These are phyloP conservation scores for Ceriops tagal DNA, from an alignment of 345 rosid species.

Conservation along the genomic window DNA sequence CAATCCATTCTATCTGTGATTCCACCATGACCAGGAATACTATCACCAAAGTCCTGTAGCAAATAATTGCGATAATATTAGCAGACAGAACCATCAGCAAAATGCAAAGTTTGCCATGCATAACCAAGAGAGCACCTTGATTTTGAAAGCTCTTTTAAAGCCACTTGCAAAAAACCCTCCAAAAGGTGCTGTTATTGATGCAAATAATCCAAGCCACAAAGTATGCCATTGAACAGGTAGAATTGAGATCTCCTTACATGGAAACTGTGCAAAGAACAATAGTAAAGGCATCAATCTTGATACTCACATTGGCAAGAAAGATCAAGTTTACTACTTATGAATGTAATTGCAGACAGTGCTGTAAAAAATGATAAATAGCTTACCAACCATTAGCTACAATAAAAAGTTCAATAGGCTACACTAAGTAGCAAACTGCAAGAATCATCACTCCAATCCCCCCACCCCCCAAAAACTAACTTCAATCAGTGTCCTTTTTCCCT, in stretches of 20 bases:
- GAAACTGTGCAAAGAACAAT: slow-evolving; percentile 50
- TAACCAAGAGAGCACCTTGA: slow-evolving; percentile 52
- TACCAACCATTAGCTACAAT: no score
- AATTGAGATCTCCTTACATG: slow-evolving; percentile 79
- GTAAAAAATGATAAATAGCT: not conserved
- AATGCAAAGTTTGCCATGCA: not conserved
- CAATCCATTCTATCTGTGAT: slow-evolving; percentile 99
- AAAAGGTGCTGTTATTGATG: slow-evolving; percentile 97
- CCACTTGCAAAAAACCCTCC: slow-evolving; percentile 99
- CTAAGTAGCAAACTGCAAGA: no score
- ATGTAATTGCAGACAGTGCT: no score
- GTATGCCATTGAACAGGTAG: slow-evolving; percentile 97
- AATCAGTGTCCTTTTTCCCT: no score
- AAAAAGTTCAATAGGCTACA: no score
- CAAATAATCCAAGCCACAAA: slow-evolving; percentile 82
- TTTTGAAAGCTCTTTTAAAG: slow-evolving; percentile 91
- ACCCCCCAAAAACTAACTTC: no score
- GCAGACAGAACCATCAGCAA: not conserved
- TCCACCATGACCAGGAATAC: slow-evolving; percentile 99
- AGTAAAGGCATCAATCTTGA: not conserved
- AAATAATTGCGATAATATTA: slow-evolving; percentile 1
- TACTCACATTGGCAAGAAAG: not conserved
- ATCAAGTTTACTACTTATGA: no score
- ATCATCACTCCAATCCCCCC: no score
- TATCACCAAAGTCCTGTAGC: slow-evolving; percentile 92